Percentiles rank a stretch among this genome's conserved stretches.
These are phyloP conservation scores for Strobilomyces dryophilus DNA, from an alignment of 768 basidiomycete genomes.

Conservation along the genomic window DNA sequence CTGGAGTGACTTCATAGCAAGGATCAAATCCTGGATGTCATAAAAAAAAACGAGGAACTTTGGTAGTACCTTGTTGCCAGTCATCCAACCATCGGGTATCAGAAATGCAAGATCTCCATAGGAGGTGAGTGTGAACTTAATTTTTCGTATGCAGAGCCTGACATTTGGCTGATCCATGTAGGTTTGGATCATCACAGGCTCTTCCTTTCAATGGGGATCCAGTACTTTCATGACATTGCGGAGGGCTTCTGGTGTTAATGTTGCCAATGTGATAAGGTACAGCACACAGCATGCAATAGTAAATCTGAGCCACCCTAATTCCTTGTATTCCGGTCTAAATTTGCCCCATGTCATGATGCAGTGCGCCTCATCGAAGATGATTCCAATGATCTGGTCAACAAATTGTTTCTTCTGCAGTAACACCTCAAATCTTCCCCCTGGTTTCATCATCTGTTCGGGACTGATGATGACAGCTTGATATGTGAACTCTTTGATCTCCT, in stretches of 20 bases:
- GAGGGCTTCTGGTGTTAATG: too few species aligned
- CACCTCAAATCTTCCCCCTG: too few species aligned
- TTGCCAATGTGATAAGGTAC: neutral
- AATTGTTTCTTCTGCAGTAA: too few species aligned
- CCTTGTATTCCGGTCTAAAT: neutral
- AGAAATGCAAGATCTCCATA: neutral
- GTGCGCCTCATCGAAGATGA: constrained; percentile 9
- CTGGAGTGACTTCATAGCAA: neutral
- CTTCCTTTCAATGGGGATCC: too few species aligned
- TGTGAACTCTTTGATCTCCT: too few species aligned
- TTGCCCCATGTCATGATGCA: neutral
- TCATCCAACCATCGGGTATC: neutral
- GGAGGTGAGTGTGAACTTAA: neutral
- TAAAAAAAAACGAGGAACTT: neutral
- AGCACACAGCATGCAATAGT: neutral
- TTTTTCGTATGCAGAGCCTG: neutral
- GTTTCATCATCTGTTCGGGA: too few species aligned
- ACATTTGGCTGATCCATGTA: too few species aligned
- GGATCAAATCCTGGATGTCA: neutral
- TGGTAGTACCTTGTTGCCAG: neutral
- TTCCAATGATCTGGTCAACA: neutral
- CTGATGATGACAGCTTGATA: too few species aligned
- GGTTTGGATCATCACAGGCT: too few species aligned
- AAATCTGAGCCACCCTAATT: neutral
- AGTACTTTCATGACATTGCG: too few species aligned